Evolutionary conservation across 225 moss, liverwort and hornwort species (phyloP), one percentile per base, ranked within the genome.

Genomic region (Rhytidiadelphus loreus): DNA sequence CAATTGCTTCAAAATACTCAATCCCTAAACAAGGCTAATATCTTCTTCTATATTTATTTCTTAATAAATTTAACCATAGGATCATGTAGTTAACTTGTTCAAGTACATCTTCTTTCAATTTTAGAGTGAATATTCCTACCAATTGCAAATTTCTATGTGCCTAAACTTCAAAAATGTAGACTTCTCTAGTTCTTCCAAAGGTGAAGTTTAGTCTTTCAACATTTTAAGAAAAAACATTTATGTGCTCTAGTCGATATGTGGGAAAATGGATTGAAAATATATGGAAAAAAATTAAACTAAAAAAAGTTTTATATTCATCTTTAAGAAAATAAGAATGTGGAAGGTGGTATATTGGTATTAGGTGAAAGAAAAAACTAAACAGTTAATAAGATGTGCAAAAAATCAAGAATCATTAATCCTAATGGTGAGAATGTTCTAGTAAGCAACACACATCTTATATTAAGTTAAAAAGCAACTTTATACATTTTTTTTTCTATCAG

Each of bases 391-490:
- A 33, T 52, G 21, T 30, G 18, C 12, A 12, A 50, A 50, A 50
- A 33, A 0, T 8, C 1, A 2, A 50, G 1, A 74, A 12, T 26
- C 0, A 18, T 48, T 30, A 11, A 2, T 48, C 1, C 2, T 0
- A 48, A 32, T 48, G 0, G 4, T 44, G 1, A 17, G 2, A 44
- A 9, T 44, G 9, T 73, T 73, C 9, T 6, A 73, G 0, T 29
- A 30, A 73, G 29, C 2, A 73, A 18, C 1, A 44, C 9, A 69
- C n/a, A n/a, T n/a, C n/a, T n/a, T n/a, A n/a, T n/a, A n/a, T n/a
- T n/a, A n/a, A 72, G 3, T 44, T 44, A 29, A 6, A 43, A 16
- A 16, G 10, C 3, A 2, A 44, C 26, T 16, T 16, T 16, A 14
- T 28, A 16, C n/a, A n/a, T n/a, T 0, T 2, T 26, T 71, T 43